phyloP scores from a whole-genome alignment of 495 filamentous ascomycete species.

The Penicillium robsamsonii region DNA sequence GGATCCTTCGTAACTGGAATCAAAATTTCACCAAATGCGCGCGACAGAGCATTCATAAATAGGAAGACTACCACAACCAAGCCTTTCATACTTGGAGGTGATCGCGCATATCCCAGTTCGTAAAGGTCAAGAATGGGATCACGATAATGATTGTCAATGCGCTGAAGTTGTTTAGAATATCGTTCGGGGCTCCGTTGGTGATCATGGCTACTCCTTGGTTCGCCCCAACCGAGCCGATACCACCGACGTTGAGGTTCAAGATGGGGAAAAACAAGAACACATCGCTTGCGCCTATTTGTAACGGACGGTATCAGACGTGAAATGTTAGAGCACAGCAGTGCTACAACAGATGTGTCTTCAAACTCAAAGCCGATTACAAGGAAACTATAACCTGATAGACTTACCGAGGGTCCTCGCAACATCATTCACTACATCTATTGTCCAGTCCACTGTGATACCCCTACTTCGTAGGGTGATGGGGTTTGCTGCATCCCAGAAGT shows the following conservation, averaged over 20 bases:
- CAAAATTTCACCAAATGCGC: constrained; percentile 54
- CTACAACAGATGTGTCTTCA: not conserved
- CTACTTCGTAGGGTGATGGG: constrained; percentile 54
- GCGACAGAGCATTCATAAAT: constrained; percentile 50
- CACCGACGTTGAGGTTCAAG: constrained; percentile 50
- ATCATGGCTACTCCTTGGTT: constrained; percentile 61
- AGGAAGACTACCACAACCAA: constrained; percentile 66
- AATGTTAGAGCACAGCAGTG: too few relatives aligned
- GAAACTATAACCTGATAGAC: not conserved
- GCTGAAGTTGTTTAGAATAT: constrained; percentile 69
- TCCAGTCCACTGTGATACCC: constrained; percentile 45
- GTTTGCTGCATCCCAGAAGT: constrained; percentile 66
- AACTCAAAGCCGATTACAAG: not conserved
- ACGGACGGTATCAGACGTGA: not conserved
- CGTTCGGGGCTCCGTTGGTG: constrained; percentile 68
- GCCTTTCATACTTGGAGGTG: constrained; percentile 65
- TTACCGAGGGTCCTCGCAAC: constrained; percentile 41
- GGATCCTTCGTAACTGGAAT: constrained; percentile 62
- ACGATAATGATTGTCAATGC: constrained; percentile 64
- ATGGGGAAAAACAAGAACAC: constrained; percentile 56
- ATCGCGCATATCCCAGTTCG: constrained; percentile 70
- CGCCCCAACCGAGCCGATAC: constrained; percentile 42
- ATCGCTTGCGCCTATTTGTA: constrained; percentile 41
- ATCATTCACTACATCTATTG: constrained; percentile 51
- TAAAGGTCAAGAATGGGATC: constrained; percentile 64